Evolutionary conservation across 164 flowering plant genomes (phyloP).

Genomic region (Magnolia kwangsiensis): DNA sequence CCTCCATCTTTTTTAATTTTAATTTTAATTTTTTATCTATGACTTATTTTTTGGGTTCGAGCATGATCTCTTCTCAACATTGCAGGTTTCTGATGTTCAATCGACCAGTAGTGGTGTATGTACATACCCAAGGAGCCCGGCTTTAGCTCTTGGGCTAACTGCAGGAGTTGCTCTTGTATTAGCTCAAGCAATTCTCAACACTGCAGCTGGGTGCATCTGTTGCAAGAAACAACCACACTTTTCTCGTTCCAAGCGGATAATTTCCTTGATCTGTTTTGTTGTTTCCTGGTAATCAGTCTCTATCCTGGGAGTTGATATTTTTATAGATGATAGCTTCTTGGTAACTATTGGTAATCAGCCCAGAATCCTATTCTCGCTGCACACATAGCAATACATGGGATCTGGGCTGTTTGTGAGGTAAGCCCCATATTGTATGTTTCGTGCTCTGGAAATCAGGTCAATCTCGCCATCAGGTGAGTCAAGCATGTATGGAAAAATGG

Average conservation of each 20-base stretch:
- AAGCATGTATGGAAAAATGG: too few species aligned
- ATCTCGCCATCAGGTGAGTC: too few species aligned
- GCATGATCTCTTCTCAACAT: conserved; percentile 3
- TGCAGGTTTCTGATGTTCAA: conserved; percentile 62
- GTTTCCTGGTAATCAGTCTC: conserved; percentile 66
- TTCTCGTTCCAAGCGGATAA: conserved; percentile 53
- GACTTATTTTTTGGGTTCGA: too few species aligned
- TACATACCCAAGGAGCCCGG: conserved; percentile 75
- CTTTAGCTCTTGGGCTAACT: conserved; percentile 69
- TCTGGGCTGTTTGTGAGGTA: not conserved
- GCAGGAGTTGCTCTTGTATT: conserved; percentile 63
- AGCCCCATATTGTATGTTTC: not conserved
- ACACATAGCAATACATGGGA: not conserved
- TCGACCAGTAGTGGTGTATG: conserved; percentile 35
- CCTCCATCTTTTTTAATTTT: too few species aligned
- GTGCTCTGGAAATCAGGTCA: too few species aligned
- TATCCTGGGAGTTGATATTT: not conserved
- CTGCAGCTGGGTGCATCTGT: conserved; percentile 78
- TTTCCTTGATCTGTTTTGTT: conserved; percentile 62
- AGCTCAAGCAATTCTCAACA: conserved; percentile 66
- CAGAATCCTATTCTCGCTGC: not conserved
- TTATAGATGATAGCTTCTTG: too few species aligned
- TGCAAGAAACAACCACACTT: conserved; percentile 54
- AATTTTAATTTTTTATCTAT: too few species aligned
- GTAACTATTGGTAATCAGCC: not conserved